Percentiles rank a stretch among this genome's conserved stretches.
Conservation (phyloP, 495 filamentous ascomycete species). For the Penicillium desertorum region DNA sequence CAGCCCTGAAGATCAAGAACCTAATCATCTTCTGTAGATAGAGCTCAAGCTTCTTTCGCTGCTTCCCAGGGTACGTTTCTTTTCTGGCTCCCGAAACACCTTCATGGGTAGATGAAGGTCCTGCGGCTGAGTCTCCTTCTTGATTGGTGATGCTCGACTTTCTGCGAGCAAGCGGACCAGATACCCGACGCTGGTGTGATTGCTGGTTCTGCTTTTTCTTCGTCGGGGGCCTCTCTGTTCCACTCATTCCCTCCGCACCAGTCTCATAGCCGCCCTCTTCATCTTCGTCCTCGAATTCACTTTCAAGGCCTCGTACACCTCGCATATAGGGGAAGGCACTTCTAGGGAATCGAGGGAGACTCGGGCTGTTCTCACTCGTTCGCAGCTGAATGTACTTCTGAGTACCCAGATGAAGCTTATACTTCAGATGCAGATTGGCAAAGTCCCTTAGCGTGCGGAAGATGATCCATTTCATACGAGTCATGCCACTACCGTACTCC, state of each 20-base stretch:
- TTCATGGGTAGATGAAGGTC: slow-evolving; percentile 46
- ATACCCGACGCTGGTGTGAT: slow-evolving; percentile 46
- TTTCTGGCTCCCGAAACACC: slow-evolving; percentile 40
- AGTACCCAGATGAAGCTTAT: slow-evolving; percentile 77
- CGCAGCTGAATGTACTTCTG: slow-evolving; percentile 73
- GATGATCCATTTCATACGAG: slow-evolving; percentile 96
- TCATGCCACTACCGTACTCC: slow-evolving; percentile 94
- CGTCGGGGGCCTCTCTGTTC: slow-evolving; percentile 52
- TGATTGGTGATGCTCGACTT: slow-evolving; percentile 56
- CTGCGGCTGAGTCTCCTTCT: slow-evolving; percentile 42
- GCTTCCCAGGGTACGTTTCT: slow-evolving; percentile 63
- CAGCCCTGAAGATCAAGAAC: slow-evolving; percentile 91
- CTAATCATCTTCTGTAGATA: slow-evolving; percentile 95
- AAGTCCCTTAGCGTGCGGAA: slow-evolving; percentile 85
- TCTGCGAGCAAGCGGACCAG: slow-evolving; percentile 51
- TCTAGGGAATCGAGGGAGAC: slow-evolving; percentile 81
- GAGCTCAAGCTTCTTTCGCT: slow-evolving; percentile 81
- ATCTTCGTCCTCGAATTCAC: slow-evolving; percentile 82
- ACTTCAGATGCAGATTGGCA: slow-evolving; percentile 87
- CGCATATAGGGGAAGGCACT: slow-evolving; percentile 91
- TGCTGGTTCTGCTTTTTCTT: slow-evolving; percentile 55
- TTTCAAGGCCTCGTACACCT: slow-evolving; percentile 72
- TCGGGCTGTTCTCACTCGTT: slow-evolving; percentile 51
- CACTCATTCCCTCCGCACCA: slow-evolving; percentile 58
- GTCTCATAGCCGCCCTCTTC: slow-evolving; percentile 60